phyloP scores from a whole-genome alignment of 108 stramenopile genomes.

The Aurantiochytrium sp. region DNA sequence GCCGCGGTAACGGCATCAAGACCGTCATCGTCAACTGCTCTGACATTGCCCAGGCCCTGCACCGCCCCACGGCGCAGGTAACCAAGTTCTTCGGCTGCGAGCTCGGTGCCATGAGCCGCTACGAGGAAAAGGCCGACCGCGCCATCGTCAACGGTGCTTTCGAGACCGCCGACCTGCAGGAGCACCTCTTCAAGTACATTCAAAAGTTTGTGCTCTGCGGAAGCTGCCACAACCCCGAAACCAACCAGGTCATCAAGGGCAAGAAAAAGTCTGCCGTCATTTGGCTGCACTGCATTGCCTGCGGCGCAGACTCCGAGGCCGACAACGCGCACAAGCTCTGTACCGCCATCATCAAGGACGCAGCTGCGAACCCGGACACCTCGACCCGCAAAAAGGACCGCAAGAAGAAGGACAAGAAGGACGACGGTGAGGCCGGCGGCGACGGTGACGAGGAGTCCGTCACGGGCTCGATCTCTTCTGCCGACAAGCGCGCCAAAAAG shows the following conservation, averaged over 20 bases:
- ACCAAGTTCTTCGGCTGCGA: constrained; percentile 90
- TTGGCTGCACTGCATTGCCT: constrained; percentile 88
- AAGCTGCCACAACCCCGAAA: constrained; percentile 88
- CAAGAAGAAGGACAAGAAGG: constrained; percentile 41
- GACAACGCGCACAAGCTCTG: constrained; percentile 92
- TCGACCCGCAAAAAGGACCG: constrained; percentile 60
- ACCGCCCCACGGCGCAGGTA: constrained; percentile 68
- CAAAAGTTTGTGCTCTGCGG: constrained; percentile 94
- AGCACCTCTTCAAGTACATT: constrained; percentile 80
- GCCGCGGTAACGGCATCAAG: constrained; percentile 97
- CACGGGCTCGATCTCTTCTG: background rate
- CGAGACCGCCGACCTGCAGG: constrained; percentile 74
- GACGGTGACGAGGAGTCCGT: constrained; percentile 49
- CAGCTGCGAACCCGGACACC: constrained; percentile 33
- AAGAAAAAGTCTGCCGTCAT: constrained; percentile 53
- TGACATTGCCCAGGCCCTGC: constrained; percentile 69
- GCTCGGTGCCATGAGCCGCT: constrained; percentile 91
- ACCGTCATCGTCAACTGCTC: constrained; percentile 89
- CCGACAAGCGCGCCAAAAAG: constrained; percentile 8
- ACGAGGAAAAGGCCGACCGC: constrained; percentile 77
- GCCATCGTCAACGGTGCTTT: constrained; percentile 96
- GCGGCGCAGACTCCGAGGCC: constrained; percentile 83
- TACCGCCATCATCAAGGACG: constrained; percentile 20
- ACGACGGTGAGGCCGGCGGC: constrained; percentile 61
- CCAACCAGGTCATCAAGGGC: constrained; percentile 91